phyloP scores from a whole-genome alignment of 306 rosid species.

The Mucuna pruriens region DNA sequence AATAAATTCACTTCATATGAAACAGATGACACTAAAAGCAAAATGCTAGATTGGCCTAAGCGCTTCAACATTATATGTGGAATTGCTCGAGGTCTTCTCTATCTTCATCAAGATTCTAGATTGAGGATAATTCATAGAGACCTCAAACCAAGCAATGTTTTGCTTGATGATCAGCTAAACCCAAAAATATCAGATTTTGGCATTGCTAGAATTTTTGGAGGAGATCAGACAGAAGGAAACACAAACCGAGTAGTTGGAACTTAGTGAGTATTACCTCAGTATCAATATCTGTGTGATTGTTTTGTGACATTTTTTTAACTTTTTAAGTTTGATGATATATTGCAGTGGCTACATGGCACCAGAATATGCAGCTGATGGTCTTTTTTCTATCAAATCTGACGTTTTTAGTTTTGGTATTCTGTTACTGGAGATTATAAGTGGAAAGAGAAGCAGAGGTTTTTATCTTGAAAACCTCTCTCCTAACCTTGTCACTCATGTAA shows the following conservation, averaged over 20 bases:
- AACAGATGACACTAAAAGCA: constrained; percentile 43
- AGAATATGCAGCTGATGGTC: constrained; percentile 53
- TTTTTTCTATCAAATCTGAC: constrained; percentile 50
- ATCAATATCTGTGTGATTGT: not conserved
- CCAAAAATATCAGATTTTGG: constrained; percentile 65
- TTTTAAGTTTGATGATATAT: not conserved
- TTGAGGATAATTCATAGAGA: constrained; percentile 1
- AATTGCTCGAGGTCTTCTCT: constrained; percentile 54
- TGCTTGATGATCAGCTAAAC: constrained; percentile 48
- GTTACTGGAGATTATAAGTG: constrained; percentile 55
- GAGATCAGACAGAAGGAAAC: constrained; percentile 46
- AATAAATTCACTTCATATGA: not conserved
- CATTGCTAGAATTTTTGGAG: constrained; percentile 43
- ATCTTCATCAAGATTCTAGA: constrained; percentile 54
- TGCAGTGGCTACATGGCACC: constrained; percentile 65
- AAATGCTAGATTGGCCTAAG: constrained; percentile 44
- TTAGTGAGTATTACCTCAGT: constrained; percentile 42
- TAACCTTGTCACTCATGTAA: constrained; percentile 60
- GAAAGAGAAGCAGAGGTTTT: constrained; percentile 56
- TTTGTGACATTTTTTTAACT: not conserved
- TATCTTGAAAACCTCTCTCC: constrained; percentile 29
- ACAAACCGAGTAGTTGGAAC: constrained; percentile 59
- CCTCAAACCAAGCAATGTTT: constrained; percentile 46
- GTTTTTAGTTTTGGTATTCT: constrained; percentile 56
- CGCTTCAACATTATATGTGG: constrained; percentile 54